phyloP scores from a whole-genome alignment of 2,329 filamentous ascomycete genomes.

The Alternaria triticina region DNA sequence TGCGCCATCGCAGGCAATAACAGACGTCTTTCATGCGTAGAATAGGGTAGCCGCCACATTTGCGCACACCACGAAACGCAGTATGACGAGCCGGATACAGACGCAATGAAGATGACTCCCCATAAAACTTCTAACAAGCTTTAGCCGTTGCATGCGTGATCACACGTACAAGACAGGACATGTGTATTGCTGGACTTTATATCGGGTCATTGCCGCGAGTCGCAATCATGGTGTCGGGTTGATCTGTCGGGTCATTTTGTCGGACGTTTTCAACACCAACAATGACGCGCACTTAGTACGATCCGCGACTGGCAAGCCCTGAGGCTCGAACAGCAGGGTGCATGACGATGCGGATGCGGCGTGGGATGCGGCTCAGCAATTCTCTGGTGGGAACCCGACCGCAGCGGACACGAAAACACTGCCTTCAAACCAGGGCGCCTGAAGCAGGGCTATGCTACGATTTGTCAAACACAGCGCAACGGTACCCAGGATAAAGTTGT shows the following conservation, averaged over 20 bases:
- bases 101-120: neutral
- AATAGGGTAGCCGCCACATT: conserved; percentile 17
- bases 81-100: neutral
- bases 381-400: conserved; percentile 16
- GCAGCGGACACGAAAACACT: conserved; percentile 26
- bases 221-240: neutral
- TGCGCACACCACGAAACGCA: neutral
- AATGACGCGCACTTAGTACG: neutral
- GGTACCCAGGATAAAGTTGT: conserved; percentile 5
- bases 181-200: neutral
- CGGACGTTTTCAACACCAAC: neutral
- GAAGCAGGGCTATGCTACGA: conserved; percentile 8
- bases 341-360: conserved; percentile 16
- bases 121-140: neutral
- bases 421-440: conserved; percentile 10
- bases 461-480: conserved; percentile 8
- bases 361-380: conserved; percentile 5
- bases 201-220: neutral
- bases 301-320: conserved; percentile 8
- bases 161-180: neutral
- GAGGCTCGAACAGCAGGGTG: conserved; percentile 20
- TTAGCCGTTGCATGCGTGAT: neutral
- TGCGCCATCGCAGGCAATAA: conserved; percentile 20
- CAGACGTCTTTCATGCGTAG: conserved; percentile 30
- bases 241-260: neutral